These are phyloP conservation scores for Reticulascus tulasneorum DNA, from an alignment of 2,329 filamentous ascomycete genomes.

Conservation along the genomic window DNA sequence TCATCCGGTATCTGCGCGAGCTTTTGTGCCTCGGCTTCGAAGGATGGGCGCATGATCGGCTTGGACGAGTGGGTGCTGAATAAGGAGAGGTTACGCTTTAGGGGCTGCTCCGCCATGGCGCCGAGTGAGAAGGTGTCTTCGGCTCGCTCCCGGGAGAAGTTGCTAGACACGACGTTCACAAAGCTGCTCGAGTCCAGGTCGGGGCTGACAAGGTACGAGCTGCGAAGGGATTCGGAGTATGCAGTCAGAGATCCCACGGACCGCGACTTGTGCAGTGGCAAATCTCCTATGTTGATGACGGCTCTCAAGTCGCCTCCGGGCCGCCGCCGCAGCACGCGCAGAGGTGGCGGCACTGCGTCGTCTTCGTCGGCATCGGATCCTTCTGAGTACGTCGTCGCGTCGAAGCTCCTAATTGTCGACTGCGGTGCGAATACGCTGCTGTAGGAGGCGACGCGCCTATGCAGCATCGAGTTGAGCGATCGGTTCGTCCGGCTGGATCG, in stretches of 20 bases:
- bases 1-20: constrained; percentile 87
- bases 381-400: constrained; percentile 54
- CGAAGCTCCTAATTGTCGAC: constrained; percentile 55
- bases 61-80: constrained; percentile 61
- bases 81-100: constrained; percentile 43
- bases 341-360: constrained; percentile 46
- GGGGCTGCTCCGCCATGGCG: constrained; percentile 48
- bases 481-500: constrained; percentile 45
- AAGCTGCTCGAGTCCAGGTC: constrained; percentile 34
- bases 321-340: constrained; percentile 63
- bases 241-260: constrained; percentile 58
- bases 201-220: constrained; percentile 49
- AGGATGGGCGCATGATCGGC: constrained; percentile 66
- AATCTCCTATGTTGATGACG: constrained; percentile 60
- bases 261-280: constrained; percentile 49
- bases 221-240: constrained; percentile 57
- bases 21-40: constrained; percentile 83
- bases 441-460: constrained; percentile 56
- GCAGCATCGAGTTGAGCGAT: constrained; percentile 48
- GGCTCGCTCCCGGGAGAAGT: constrained; percentile 32
- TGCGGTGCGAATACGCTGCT: constrained; percentile 50
- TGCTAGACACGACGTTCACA: constrained; percentile 40
- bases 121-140: constrained; percentile 54
- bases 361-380: constrained; percentile 44
- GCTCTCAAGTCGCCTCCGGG: constrained; percentile 73